These are phyloP conservation scores for Neurospora sp. DNA, from an alignment of 2,329 filamentous ascomycete genomes.

Conservation along the genomic window DNA sequence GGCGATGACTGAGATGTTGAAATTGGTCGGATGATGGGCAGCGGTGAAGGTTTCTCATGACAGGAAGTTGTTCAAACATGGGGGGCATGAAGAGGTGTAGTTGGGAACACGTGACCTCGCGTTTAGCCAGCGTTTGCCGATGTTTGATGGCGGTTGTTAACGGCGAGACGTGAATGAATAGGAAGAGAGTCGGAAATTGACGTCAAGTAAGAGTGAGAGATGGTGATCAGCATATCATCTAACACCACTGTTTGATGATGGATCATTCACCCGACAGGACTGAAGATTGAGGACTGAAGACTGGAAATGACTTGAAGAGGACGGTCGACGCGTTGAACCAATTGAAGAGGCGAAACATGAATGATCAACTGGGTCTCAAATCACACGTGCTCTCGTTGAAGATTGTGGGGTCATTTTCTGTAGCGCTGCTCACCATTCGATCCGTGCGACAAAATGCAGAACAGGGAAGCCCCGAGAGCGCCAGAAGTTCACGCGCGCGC, in stretches of 20 bases:
- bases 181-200: too few relatives aligned
- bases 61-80: neutral
- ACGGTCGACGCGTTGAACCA: neutral
- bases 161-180: too few relatives aligned
- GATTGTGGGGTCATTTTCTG: neutral
- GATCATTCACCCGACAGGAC: neutral
- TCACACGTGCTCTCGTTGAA: neutral
- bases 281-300: neutral
- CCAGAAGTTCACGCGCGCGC: neutral
- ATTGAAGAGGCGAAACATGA: neutral
- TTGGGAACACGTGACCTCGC: constrained; percentile 11
- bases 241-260: neutral
- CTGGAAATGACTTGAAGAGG: neutral
- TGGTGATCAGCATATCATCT: too few relatives aligned
- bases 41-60: too few relatives aligned
- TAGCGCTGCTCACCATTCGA: constrained; percentile 7
- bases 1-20: too few relatives aligned
- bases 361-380: neutral
- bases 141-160: too few relatives aligned
- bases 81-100: neutral
- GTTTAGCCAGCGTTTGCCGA: neutral
- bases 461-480: constrained; percentile 2
- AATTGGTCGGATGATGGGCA: too few relatives aligned
- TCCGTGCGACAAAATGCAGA: constrained; percentile 5
- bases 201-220: too few relatives aligned